Evolutionary conservation across 176 grass and related monocot genomes (phyloP).

Genomic region (Avena atlantica): DNA sequence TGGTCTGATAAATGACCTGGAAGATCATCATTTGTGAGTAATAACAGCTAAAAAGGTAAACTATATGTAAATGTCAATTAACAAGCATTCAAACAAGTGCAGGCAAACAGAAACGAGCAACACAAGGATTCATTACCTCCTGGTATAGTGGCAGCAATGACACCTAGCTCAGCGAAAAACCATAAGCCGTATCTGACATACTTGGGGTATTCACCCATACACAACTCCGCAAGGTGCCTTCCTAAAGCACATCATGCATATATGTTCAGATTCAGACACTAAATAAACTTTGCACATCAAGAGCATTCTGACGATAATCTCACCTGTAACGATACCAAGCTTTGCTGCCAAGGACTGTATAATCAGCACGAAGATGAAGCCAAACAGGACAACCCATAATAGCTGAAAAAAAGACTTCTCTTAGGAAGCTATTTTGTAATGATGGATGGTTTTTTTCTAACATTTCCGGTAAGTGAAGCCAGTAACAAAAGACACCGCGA

Average conservation of each 20-base stretch:
- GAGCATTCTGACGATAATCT: constrained; percentile 1
- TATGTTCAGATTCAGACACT: constrained; percentile 24
- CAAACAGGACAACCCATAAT: constrained; percentile 78
- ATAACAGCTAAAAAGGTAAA: neutral
- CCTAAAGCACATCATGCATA: constrained; percentile 48
- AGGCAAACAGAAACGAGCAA: neutral
- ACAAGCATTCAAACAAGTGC: neutral
- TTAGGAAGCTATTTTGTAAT: neutral
- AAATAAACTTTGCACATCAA: neutral
- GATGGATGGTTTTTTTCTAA: neutral
- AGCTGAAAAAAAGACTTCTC: constrained; percentile 32
- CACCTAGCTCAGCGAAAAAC: constrained; percentile 66
- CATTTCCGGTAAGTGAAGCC: neutral
- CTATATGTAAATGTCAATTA: neutral
- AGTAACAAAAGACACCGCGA: neutral
- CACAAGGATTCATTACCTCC: constrained; percentile 50
- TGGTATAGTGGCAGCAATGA: constrained; percentile 80
- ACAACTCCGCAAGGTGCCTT: constrained; percentile 74
- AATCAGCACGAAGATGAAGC: constrained; percentile 75
- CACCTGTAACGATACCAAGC: constrained; percentile 84
- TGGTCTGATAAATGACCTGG: too few species aligned
- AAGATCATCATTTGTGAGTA: neutral
- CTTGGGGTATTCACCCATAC: constrained; percentile 75
- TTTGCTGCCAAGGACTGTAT: constrained; percentile 82
- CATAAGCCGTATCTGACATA: constrained; percentile 67